These are phyloP conservation scores for Wallacemonas collosoma DNA, from an alignment of 208 protist species.

Conservation along the genomic window DNA sequence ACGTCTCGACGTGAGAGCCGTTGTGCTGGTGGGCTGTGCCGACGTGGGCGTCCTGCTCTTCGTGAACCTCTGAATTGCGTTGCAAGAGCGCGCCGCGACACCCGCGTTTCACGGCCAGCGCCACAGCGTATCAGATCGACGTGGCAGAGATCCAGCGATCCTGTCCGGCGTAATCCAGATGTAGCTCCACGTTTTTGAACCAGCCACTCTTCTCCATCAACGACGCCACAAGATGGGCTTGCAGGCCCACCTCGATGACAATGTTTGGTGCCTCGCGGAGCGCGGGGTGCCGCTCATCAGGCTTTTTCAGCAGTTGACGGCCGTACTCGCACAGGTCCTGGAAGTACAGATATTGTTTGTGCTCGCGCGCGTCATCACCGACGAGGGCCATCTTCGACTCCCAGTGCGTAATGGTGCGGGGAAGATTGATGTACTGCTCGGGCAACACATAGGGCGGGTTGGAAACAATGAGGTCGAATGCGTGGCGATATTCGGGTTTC, in stretches of 20 bases:
- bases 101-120: too few species aligned
- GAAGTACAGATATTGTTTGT: conserved; percentile 83
- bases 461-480: conserved; percentile 82
- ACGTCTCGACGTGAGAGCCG: too few species aligned
- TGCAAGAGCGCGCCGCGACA: too few species aligned
- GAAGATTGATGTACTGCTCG: conserved; percentile 72
- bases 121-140: conserved; percentile 18
- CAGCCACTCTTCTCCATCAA: conserved; percentile 70
- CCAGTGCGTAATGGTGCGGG: conserved; percentile 65
- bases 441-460: conserved; percentile 89
- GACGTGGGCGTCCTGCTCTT: too few species aligned
- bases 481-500: conserved; percentile 25
- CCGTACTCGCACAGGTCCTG: conserved; percentile 83
- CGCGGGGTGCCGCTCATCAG: conserved; percentile 25
- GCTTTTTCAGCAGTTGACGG: conserved; percentile 54
- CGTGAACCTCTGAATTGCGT: too few species aligned
- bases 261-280: conserved; percentile 63
- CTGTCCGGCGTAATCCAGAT: conserved; percentile 78
- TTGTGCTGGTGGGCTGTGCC: too few species aligned
- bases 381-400: conserved; percentile 86
- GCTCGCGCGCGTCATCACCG: conserved; percentile 66
- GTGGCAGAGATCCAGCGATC: conserved; percentile 77
- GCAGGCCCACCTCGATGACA: conserved; percentile 76
- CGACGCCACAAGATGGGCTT: conserved; percentile 73
- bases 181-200: conserved; percentile 69